A percentile compares a stretch with the other conserved stretches of the same genome.
Conservation (phyloP, 2,329 filamentous ascomycete species). For the Onygenales sp. region DNA sequence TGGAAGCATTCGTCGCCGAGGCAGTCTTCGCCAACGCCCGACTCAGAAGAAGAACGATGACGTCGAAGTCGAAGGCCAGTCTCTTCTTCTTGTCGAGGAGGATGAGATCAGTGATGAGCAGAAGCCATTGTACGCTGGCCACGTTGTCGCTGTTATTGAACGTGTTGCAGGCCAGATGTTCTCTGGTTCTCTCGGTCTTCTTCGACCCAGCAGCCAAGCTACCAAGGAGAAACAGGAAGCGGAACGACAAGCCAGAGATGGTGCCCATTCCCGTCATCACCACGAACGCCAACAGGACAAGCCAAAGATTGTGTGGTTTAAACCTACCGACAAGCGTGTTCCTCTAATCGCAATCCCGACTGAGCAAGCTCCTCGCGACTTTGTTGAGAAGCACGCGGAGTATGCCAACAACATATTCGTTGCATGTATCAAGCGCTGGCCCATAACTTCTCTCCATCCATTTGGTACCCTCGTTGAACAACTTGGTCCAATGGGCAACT, state of each 20-base stretch:
- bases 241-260: constrained; percentile 84
- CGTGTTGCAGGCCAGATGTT: constrained; percentile 98
- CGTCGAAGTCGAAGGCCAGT: constrained; percentile 96
- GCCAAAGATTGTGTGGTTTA: constrained; percentile 99
- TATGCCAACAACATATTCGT: constrained; percentile 98
- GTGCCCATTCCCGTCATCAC: constrained; percentile 60
- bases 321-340: constrained; percentile 97
- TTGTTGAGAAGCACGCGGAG: constrained; percentile 96
- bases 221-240: constrained; percentile 99
- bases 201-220: constrained; percentile 93
- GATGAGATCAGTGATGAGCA: constrained; percentile 98
- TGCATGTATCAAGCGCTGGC: constrained; percentile 98
- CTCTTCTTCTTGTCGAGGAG: constrained; percentile 89
- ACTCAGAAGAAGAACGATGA: constrained; percentile 99
- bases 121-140: constrained; percentile 93
- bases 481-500: constrained; percentile 91
- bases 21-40: constrained; percentile 89
- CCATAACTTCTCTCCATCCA: constrained; percentile 97
- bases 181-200: constrained; percentile 84
- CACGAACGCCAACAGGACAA: constrained; percentile 86
- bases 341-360: constrained; percentile 96
- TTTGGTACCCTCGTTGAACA: constrained; percentile 97
- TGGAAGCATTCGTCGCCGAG: constrained; percentile 81
- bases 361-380: constrained; percentile 93
- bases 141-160: constrained; percentile 95